Conservation (phyloP, 208 protist species). For the Leishmania arabica region DNA sequence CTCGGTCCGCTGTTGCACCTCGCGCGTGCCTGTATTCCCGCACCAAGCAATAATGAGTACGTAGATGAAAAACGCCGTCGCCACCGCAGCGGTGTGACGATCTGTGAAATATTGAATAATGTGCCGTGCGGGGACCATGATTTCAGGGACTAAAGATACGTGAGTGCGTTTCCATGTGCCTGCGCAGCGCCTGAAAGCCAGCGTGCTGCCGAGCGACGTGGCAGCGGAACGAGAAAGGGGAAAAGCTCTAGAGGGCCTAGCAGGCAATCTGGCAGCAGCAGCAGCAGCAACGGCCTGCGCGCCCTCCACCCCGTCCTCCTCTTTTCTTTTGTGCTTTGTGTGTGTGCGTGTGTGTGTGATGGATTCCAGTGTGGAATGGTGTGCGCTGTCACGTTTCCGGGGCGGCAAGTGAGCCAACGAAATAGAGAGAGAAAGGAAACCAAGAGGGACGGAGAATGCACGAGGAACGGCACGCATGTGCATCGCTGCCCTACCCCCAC, state of each 20-base stretch:
- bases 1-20: conserved; percentile 9
- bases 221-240: neutral
- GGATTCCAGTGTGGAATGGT: neutral
- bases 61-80: conserved; percentile 19
- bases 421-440: neutral
- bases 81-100: conserved; percentile 23
- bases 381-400: neutral
- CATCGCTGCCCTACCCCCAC: neutral
- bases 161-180: neutral
- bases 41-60: conserved; percentile 11
- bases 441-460: neutral
- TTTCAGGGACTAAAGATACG: neutral
- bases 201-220: neutral
- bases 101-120: conserved; percentile 19
- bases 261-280: neutral
- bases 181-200: neutral
- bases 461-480: neutral
- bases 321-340: neutral
- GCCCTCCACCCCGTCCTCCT: neutral
- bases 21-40: neutral
- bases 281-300: neutral
- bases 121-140: conserved; percentile 7
- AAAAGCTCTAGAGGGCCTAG: neutral
- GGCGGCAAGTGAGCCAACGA: neutral
- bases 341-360: too few species aligned